A percentile compares a stretch with the other conserved stretches of the same genome.
Evolutionary conservation across 805 yeast genomes (phyloP).

Genomic region (Yamadazyma scolyti): DNA sequence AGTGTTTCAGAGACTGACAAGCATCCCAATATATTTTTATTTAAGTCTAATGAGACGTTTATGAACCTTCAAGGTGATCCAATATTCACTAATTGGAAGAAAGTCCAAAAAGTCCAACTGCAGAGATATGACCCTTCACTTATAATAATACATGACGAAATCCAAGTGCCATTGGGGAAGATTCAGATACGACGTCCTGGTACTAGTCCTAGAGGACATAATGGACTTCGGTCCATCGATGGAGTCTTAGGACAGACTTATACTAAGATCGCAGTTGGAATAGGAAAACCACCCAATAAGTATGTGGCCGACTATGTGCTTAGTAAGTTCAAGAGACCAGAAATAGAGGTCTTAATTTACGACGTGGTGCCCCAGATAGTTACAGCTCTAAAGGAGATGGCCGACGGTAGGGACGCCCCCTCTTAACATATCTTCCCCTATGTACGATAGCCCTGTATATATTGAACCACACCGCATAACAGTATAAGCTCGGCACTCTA

Average conservation of each 20-base stretch:
- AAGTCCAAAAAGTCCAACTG: conserved; percentile 19
- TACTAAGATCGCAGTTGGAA: conserved; percentile 71
- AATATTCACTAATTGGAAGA: conserved; percentile 46
- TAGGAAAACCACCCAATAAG: conserved; percentile 59
- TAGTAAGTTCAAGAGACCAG: conserved; percentile 44
- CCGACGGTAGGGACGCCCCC: too few species aligned
- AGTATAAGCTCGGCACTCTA: too few species aligned
- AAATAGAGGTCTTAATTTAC: conserved; percentile 36
- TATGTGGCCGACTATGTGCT: conserved; percentile 62
- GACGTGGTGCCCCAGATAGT: conserved; percentile 33
- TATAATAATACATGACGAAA: conserved; percentile 76
- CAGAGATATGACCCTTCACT: conserved; percentile 30
- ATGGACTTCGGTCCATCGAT: conserved; percentile 68
- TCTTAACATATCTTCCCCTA: too few species aligned
- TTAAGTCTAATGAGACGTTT: conserved; percentile 49
- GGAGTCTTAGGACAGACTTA: conserved; percentile 46
- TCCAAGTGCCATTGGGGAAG: conserved; percentile 63
- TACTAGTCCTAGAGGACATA: conserved; percentile 75
- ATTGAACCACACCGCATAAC: too few species aligned
- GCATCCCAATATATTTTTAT: conserved; percentile 29
- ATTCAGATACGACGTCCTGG: conserved; percentile 58
- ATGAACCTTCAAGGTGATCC: conserved; percentile 76
- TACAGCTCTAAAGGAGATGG: too few species aligned
- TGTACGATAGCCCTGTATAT: too few species aligned
- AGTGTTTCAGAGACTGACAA: conserved; percentile 15